Percentiles rank a stretch among this genome's conserved stretches.
These are phyloP conservation scores for Leccinum ambiguum DNA, from an alignment of 1,284 basidiomycete genomes.

Conservation along the genomic window DNA sequence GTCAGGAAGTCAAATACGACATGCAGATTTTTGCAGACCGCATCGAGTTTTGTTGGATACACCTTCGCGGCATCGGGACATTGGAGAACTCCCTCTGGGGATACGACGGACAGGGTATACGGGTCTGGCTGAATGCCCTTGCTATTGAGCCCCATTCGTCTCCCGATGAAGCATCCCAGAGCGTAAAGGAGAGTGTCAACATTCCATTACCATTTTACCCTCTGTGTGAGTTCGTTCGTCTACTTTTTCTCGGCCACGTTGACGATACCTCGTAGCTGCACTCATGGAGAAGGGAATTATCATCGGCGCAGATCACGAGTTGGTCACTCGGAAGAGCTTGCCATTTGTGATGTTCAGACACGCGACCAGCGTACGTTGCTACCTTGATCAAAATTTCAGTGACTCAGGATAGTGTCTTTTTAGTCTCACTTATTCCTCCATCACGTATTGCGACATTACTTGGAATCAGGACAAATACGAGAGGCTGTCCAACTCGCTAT, in stretches of 20 bases:
- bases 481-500: constrained; percentile 87
- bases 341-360: constrained; percentile 94
- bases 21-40: constrained; percentile 96
- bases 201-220: constrained; percentile 95
- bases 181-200: constrained; percentile 89
- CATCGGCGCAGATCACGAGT: constrained; percentile 92
- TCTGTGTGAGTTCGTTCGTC: constrained; percentile 64
- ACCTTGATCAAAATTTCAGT: not conserved
- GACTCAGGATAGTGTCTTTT: constrained; percentile 8
- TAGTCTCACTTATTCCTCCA: constrained; percentile 95
- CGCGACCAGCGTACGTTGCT: constrained; percentile 73
- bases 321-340: constrained; percentile 72
- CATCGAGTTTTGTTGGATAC: constrained; percentile 99
- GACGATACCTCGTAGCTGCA: constrained; percentile 58
- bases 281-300: constrained; percentile 98
- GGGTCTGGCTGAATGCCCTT: constrained; percentile 95
- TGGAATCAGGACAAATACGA: constrained; percentile 67
- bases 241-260: constrained; percentile 7
- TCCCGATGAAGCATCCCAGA: constrained; percentile 48
- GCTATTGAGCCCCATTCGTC: constrained; percentile 70
- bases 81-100: constrained; percentile 98
- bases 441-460: constrained; percentile 85
- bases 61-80: constrained; percentile 87
- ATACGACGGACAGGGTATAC: constrained; percentile 87
- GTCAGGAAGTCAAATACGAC: constrained; percentile 95